Base-by-base conservation (phyloP, 495 filamentous ascomycete species). In the Xylaria grammica region DNA sequence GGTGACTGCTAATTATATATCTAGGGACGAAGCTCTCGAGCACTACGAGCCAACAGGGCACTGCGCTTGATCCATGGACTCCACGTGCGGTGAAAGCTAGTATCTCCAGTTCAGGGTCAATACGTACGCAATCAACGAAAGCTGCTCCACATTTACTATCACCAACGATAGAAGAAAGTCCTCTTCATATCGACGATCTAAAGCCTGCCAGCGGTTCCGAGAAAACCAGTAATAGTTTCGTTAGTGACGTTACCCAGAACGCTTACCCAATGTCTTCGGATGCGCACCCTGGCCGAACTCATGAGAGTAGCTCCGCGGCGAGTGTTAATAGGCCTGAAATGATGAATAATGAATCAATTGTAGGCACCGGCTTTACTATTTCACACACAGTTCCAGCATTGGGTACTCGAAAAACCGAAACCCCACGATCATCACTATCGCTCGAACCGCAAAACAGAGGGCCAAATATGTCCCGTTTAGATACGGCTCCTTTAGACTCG, bases 131-230 rank as follows among this genome's bases (percentile, higher is more conserved):
- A 19, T 60, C 67, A 24, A 54, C 56, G 22, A 66, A 49, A 59
- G 65, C 38, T 24, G 71, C 67, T 11, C 60, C 67, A 29, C 68
- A 46, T 38, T 53, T 65, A 44, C 70, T 78, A 22, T 74, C 72
- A 24, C 76, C 75, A 19, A 77, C 74, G 4, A 63, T 66, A 13
- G 74, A 77, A 60, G 77, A 78, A 66, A 67, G 62, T 46, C 64
- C 62, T n/a, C 58, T 65, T 24, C 55, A 48, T 49, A 19, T 34
- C 7, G 0, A 49, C 4, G 8, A 15, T 15, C 20, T 17, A 40
- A 58, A 58, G 22, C 27, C 17, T 2, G 36, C 13, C 6, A 10
- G 22, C 24, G 38, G 46, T 44, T 9, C 13, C 24, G 17, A 20
- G 26, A 53, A 32, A 22, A 8, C 40, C 40, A 46, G 13, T n/a